Conservation (phyloP, 2,329 filamentous ascomycete genomes). For the Elsinoe ampelina region DNA sequence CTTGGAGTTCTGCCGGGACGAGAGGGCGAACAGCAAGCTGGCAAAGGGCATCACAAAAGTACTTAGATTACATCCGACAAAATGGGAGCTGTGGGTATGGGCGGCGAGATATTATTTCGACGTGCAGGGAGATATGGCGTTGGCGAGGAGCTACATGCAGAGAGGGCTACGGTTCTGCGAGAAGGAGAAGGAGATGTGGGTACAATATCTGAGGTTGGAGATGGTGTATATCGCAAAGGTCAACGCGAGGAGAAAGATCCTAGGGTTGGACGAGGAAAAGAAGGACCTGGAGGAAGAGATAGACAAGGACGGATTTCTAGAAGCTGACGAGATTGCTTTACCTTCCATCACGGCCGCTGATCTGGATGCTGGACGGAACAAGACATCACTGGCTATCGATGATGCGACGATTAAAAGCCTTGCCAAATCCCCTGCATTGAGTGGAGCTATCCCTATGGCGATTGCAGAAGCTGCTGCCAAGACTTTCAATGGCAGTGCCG, state of each 20-base stretch:
- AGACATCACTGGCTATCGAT: conserved; percentile 39
- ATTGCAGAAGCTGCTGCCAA: conserved; percentile 82
- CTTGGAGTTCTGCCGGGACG: conserved; percentile 65
- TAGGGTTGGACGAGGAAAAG: conserved; percentile 49
- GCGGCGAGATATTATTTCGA: conserved; percentile 73
- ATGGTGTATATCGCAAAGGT: conserved; percentile 86
- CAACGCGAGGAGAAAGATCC: conserved; percentile 58
- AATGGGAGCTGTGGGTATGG: conserved; percentile 73
- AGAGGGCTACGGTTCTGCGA: conserved; percentile 85
- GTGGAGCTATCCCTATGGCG: conserved; percentile 85
- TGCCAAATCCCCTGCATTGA: conserved; percentile 66
- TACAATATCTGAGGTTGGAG: conserved; percentile 84
- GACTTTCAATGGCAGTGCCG: conserved; percentile 56
- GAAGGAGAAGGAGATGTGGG: conserved; percentile 62
- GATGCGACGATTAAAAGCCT: conserved; percentile 52
- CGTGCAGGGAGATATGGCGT: conserved; percentile 74
- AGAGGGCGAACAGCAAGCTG: conserved; percentile 54
- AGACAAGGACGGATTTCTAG: conserved; percentile 20
- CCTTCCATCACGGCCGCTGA: conserved; percentile 54
- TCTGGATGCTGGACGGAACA: conserved; percentile 44
- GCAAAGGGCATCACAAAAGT: conserved; percentile 55
- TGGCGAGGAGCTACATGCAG: conserved; percentile 77
- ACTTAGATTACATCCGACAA: conserved; percentile 75
- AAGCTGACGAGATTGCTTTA: conserved; percentile 49
- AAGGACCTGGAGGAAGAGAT: conserved; percentile 38